A percentile compares a stretch with the other conserved stretches of the same genome.
Evolutionary conservation across 2,329 filamentous ascomycete genomes (phyloP).

Genomic region (Aspergillus sergii): DNA sequence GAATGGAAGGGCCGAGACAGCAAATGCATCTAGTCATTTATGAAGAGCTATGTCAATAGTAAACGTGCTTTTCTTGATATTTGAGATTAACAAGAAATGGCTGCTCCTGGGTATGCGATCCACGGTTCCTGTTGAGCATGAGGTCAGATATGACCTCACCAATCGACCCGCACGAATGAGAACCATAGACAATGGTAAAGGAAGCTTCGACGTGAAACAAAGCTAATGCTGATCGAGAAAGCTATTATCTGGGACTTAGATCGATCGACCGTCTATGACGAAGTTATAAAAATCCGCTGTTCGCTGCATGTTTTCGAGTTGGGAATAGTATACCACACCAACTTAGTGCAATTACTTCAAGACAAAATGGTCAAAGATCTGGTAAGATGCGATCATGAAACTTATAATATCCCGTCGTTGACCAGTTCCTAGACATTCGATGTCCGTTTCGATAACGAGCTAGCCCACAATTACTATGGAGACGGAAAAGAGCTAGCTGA

Average conservation of each 20-base stretch:
- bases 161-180: neutral
- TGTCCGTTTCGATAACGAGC: conserved; percentile 22
- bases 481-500: conserved; percentile 17
- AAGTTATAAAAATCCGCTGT: neutral
- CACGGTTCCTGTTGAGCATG: neutral
- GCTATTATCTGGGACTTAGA: neutral
- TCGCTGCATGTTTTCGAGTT: neutral
- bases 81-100: neutral
- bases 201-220: neutral
- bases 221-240: neutral
- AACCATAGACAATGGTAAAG: neutral
- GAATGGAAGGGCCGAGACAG: neutral
- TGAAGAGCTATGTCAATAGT: neutral
- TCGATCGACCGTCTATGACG: neutral
- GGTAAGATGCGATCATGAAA: neutral
- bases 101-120: neutral
- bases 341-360: too few relatives aligned
- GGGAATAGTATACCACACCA: neutral
- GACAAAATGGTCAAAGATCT: conserved; percentile 1
- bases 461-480: conserved; percentile 21
- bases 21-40: too few relatives aligned
- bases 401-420: neutral
- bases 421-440: conserved; percentile 18
- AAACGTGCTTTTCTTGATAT: neutral
- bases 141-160: neutral